Evolutionary conservation across 345 rosid species (phyloP).

Genomic region (Brassica rapa): DNA sequence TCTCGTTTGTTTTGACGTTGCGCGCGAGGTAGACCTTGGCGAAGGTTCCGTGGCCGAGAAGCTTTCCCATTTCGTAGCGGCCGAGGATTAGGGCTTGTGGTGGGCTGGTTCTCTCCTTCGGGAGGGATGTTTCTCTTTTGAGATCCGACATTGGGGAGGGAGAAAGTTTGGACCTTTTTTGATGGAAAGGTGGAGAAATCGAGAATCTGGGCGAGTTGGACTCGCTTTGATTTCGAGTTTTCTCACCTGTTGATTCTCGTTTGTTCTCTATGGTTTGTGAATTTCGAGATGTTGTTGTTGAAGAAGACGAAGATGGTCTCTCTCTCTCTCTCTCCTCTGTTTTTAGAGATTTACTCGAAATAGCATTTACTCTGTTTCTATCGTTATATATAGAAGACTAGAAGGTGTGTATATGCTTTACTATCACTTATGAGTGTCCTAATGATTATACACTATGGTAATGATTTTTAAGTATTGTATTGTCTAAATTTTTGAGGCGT

Average conservation of each 20-base stretch:
- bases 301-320: neutral
- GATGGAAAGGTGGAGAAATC: constrained; percentile 24
- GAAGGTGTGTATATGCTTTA: constrained; percentile 25
- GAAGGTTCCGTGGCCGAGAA: constrained; percentile 87
- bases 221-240: constrained; percentile 34
- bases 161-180: neutral
- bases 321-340: constrained; percentile 22
- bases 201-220: constrained; percentile 38
- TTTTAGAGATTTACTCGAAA: constrained; percentile 30
- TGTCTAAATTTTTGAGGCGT: neutral
- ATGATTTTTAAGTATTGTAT: neutral
- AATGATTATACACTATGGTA: neutral
- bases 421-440: neutral
- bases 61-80: constrained; percentile 68
- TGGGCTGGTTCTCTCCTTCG: constrained; percentile 33
- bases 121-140: constrained; percentile 10
- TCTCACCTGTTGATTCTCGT: constrained; percentile 24
- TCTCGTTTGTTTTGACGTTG: constrained; percentile 50
- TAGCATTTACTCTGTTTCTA: constrained; percentile 29
- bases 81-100: constrained; percentile 61
- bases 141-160: constrained; percentile 26
- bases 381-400: neutral
- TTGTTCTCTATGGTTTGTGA: constrained; percentile 23
- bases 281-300: neutral
- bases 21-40: constrained; percentile 88